phyloP scores from a whole-genome alignment of 1,139 yeast genomes.

The Taphrina confusa region DNA sequence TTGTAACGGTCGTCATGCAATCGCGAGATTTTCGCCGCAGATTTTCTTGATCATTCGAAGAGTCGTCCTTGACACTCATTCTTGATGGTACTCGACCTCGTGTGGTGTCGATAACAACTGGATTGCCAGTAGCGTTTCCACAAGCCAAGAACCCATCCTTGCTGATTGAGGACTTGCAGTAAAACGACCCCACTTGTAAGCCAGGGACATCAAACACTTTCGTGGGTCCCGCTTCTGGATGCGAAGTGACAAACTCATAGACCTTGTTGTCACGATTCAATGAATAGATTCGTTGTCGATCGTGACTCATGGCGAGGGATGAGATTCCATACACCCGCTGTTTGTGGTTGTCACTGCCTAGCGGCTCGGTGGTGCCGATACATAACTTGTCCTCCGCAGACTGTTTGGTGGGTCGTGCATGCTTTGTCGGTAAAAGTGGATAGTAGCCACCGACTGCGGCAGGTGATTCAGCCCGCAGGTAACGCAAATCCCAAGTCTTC shows the following conservation, averaged over 20 bases:
- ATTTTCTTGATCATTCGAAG: background rate
- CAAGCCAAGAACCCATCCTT: conserved; percentile 25
- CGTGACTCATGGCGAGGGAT: conserved; percentile 1
- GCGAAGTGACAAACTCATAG: conserved; percentile 6
- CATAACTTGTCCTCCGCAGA: background rate
- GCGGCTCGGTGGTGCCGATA: conserved; percentile 6
- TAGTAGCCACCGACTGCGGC: background rate
- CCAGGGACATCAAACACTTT: conserved; percentile 8
- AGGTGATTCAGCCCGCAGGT: background rate
- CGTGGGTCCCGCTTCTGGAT: background rate
- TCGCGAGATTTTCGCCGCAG: background rate
- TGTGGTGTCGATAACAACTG: conserved; percentile 19
- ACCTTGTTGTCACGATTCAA: conserved; percentile 19
- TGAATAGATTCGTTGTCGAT: conserved; percentile 20
- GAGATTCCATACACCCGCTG: conserved; percentile 24
- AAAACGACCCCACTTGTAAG: conserved; percentile 15
- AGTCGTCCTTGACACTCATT: background rate
- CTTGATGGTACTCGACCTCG: background rate
- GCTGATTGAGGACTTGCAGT: conserved; percentile 13
- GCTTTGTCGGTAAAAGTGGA: background rate
- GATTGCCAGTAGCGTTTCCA: conserved; percentile 16
- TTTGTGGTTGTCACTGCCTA: background rate
- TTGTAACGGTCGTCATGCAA: too few species aligned
- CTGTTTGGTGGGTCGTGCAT: background rate
- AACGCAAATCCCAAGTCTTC: conserved; percentile 34